Evolutionary conservation across 169 alveolate species (phyloP), one percentile per base, ranked within the genome.

Genomic region (Eimeria falciformis): DNA sequence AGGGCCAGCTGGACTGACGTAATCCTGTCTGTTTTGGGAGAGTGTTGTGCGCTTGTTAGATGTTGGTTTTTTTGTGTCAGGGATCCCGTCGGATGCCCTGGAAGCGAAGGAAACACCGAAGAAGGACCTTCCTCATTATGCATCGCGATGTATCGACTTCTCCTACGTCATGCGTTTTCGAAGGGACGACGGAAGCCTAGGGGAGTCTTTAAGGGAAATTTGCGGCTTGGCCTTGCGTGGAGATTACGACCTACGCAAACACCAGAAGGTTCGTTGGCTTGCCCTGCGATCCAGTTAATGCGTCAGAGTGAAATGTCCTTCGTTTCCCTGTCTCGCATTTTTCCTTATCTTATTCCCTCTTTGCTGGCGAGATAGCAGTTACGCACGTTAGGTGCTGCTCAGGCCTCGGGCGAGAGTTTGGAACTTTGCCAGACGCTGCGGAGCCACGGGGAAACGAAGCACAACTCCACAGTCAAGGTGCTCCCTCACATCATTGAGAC

Each of bases 401-500:
- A 50, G 62, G 62, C 62, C n/a, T 50, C 62, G n/a, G 62, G 62
- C 62, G 14, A 50, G 62, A 50, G 62, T 14, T 50, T 50, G 62
- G 62, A 50, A 14, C 62, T 50, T 50, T 50, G 7, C n/a, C 62
- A 50, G 62, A 14, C 7, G 7, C 7, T 50, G n/a, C 14, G 14
- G n/a, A 50, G n/a, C 62, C 62, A 7, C 7, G 62, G 62, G 14
- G 14, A 7, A 7, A 50, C 7, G 62, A 50, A 50, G 7, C 7
- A 50, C n/a, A 7, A 11, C 14, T 50, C 62, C 62, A 50, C 62
- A 50, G 62, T 11, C 43, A 27, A 40, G 45, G 23, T 17, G 27
- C 85, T 75, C 3, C 85, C 85, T 17, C 85, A 75, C 85, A 65
- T 75, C 23, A 21, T 75, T 2, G 85, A 75, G 85, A 45, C 85